Base-by-base conservation (phyloP, 768 basidiomycete genomes). In the Amanita inopinata region DNA sequence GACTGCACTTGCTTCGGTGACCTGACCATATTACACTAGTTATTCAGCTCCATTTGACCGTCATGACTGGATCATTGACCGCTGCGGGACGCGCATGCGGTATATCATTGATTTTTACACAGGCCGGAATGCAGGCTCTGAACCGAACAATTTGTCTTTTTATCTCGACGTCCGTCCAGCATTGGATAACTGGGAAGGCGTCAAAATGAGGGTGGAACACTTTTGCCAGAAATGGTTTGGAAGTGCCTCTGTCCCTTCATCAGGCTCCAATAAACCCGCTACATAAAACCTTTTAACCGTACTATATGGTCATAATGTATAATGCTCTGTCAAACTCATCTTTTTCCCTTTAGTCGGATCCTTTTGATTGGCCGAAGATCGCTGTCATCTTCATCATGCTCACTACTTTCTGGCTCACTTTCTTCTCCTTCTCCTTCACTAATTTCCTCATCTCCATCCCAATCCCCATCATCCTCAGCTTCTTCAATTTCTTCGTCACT, bases 51-150 rank as follows among this genome's bases (percentile, higher is more conserved):
- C 96, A 0, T 99, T 99, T 61, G 96, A 99, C 59, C 71, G 90
- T 41, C 96, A 99, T 51, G 94, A 98, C 60, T 99, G 96, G 96
- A 61, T 89, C 38, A 80, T 99, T 38, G 91, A 96, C 60, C 80
- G 94, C 24, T 96, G 93, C 56, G 94, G 92, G 4, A 77, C 75
- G 6, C 79, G 77, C 45, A 70, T 91, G 57, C 81, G 94, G 38
- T 99, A 99, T 65, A 79, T 99, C 46, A 96, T 99, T 54, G 96
- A 99, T 63, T 99, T 98, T 62, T 99, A 99, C 66, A 85, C 87
- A 2, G 94, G 94, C 12, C 77, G 77, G 24, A 65, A 60, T 33
- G 54, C 65, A 18, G 65, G 60, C 9, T 53, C 74, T 8, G 53
- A 67, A 1, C 60, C 67, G 17, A 69, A 65, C 45, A 72, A 76